Base-by-base conservation (phyloP, 2,329 filamentous ascomycete species). In the Pseudogymnoascus destructans region DNA sequence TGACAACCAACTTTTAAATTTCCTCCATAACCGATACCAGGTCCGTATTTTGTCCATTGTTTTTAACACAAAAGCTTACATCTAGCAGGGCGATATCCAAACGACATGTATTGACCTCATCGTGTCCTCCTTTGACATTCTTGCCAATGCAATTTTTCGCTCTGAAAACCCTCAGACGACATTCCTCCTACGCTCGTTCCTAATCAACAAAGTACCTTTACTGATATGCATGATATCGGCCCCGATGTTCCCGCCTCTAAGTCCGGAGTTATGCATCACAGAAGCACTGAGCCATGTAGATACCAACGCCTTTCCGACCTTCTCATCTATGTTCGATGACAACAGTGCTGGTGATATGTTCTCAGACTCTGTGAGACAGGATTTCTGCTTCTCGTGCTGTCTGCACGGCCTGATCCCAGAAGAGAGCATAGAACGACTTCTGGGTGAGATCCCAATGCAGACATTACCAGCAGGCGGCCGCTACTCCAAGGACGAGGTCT, bases 361-460 rank as follows among this genome's bases (percentile, higher is more conserved):
- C 35, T 73, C 86, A 2, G 80, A 82, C 25, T 79, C 84, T 61
- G 89, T 88, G 25, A 80, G 85, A 23, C 87, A 86, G 72, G 75
- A 96, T 61, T 97, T 97, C 64, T 80, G 95, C 38, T 93, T 95
- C 63, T 85, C 92, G 0, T 98, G 93, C 68, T 89, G 88, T 58
- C 77, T 96, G 36, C 91, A 97, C 69, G 83, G 84, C 0, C 75
- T 98, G n/a, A 84, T 97, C 21, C 81, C 84, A 0, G 84, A 90
- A 63, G 78, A 82, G 32, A 87, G 85, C 55, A 87, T 95, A 13
- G 84, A 92, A 67, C 80, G 80, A 3, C 79, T 98, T 8, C 74
- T 96, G 1, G 90, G 89, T 3, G 90, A 95, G 65, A 85, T 89
- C 21, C 87, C 89, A 0, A 86, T 93, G 74, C 84, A 89, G 63